Percentiles rank a stretch among this genome's conserved stretches.
Evolutionary conservation across 1,284 basidiomycete genomes (phyloP).

Genomic region (Irpex lacteus): DNA sequence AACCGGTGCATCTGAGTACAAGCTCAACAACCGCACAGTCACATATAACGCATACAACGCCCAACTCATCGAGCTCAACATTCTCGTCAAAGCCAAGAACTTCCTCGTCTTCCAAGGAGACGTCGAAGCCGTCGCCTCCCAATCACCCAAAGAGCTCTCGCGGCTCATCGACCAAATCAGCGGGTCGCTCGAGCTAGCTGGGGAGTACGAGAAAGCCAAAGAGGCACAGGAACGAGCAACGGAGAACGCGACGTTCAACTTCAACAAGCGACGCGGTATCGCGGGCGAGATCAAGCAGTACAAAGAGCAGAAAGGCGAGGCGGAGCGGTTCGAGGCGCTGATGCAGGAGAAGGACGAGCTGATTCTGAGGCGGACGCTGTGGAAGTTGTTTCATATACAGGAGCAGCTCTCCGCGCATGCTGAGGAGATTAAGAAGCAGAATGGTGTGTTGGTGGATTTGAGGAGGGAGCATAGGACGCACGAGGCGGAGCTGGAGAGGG

Average conservation of each 20-base stretch:
- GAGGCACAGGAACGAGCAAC: constrained; percentile 86
- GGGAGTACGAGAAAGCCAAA: constrained; percentile 89
- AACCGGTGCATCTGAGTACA: constrained; percentile 86
- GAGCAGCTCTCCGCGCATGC: constrained; percentile 74
- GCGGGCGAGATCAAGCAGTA: constrained; percentile 96
- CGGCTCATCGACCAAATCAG: constrained; percentile 95
- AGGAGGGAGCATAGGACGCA: constrained; percentile 67
- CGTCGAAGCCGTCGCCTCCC: constrained; percentile 96
- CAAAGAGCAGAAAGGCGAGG: constrained; percentile 95
- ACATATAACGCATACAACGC: constrained; percentile 85
- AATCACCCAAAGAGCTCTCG: constrained; percentile 89
- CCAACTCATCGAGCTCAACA: constrained; percentile 85
- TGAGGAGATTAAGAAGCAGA: constrained; percentile 68
- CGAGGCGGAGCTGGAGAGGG: constrained; percentile 72
- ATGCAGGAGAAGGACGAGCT: constrained; percentile 81
- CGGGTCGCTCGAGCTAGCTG: constrained; percentile 86
- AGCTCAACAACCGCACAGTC: constrained; percentile 75
- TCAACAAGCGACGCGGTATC: constrained; percentile 90
- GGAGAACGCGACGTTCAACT: constrained; percentile 92
- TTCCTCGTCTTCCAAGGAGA: constrained; percentile 99
- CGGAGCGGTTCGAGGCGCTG: constrained; percentile 83
- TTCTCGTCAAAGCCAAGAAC: constrained; percentile 99
- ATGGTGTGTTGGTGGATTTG: constrained; percentile 64
- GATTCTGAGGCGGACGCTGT: constrained; percentile 81
- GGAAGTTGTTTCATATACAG: constrained; percentile 91